These are phyloP conservation scores for Allantophomopsis lycopodina DNA, from an alignment of 2,329 filamentous ascomycete genomes.

Conservation along the genomic window DNA sequence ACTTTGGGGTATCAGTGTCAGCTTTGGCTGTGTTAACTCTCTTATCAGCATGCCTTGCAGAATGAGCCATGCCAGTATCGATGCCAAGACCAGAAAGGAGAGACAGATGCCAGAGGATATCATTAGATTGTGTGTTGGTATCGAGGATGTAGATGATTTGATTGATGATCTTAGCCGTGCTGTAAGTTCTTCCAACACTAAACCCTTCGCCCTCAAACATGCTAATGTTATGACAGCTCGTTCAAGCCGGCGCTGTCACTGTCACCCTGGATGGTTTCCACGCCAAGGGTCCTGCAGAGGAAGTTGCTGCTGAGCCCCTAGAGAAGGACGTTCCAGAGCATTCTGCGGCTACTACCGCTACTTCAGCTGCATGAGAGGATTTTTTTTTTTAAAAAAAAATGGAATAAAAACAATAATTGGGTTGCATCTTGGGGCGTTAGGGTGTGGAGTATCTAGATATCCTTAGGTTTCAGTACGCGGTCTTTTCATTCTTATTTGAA, in stretches of 20 bases:
- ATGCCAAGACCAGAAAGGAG: conserved; percentile 81
- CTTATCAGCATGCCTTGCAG: conserved; percentile 98
- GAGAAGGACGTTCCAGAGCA: too few relatives aligned
- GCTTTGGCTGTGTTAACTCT: conserved; percentile 96
- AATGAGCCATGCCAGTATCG: conserved; percentile 98
- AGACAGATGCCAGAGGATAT: conserved; percentile 93
- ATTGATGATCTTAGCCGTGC: conserved; percentile 87
- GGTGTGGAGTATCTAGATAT: too few relatives aligned
- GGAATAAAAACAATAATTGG: too few relatives aligned
- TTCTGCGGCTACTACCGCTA: too few relatives aligned
- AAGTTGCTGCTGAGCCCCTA: too few relatives aligned
- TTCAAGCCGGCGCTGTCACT: conserved; percentile 86
- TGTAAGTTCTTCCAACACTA: conserved; percentile 39
- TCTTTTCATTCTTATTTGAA: too few relatives aligned
- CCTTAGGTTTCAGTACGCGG: too few relatives aligned
- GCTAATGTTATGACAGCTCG: conserved; percentile 41
- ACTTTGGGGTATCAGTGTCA: conserved; percentile 91
- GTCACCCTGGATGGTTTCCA: conserved; percentile 75
- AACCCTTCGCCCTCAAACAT: conserved; percentile 3
- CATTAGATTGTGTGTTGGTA: conserved; percentile 88
- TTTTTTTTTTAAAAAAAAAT: too few relatives aligned
- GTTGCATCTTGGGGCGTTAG: too few relatives aligned
- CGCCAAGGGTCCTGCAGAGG: conserved; percentile 25
- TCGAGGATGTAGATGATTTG: conserved; percentile 83
- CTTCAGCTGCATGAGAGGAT: too few relatives aligned